Percentiles rank a stretch among this genome's conserved stretches.
Conservation (phyloP, 2,329 filamentous ascomycete species). For the Aschersonia sp. region DNA sequence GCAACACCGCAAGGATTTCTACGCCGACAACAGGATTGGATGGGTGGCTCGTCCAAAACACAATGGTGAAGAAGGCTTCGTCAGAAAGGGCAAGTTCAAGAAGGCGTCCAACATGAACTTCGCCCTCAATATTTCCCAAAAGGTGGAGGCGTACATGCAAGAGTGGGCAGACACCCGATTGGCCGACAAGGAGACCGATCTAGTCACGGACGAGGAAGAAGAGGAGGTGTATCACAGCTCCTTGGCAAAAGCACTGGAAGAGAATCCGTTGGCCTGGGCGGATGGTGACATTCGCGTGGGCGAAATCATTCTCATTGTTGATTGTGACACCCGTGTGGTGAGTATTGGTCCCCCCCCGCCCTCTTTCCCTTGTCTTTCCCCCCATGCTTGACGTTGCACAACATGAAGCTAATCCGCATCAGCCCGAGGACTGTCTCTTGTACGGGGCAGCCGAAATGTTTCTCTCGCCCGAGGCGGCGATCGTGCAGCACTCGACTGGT, state of each 20-base stretch:
- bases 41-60: slow-evolving; percentile 31
- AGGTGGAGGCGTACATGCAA: slow-evolving; percentile 45
- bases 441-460: slow-evolving; percentile 61
- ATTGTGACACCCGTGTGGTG: slow-evolving; percentile 51
- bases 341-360: not conserved
- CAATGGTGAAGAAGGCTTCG: slow-evolving; percentile 31
- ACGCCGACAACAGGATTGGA: slow-evolving; percentile 32
- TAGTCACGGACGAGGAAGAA: slow-evolving; percentile 16
- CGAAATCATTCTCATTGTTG: slow-evolving; percentile 50
- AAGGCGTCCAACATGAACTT: slow-evolving; percentile 69
- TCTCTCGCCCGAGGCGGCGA: slow-evolving; percentile 51
- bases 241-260: slow-evolving; percentile 33
- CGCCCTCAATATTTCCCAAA: slow-evolving; percentile 44
- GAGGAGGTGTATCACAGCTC: slow-evolving; percentile 32
- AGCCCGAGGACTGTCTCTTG: slow-evolving; percentile 49
- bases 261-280: slow-evolving; percentile 33
- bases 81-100: slow-evolving; percentile 52
- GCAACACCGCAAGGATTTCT: slow-evolving; percentile 28
- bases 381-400: too few relatives aligned
- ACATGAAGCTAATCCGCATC: not conserved
- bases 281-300: slow-evolving; percentile 46
- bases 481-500: slow-evolving; percentile 57
- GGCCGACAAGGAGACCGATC: slow-evolving; percentile 5
- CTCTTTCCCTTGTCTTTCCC: too few relatives aligned
- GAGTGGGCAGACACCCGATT: slow-evolving; percentile 10